Evolutionary conservation across 179 eudicot genomes (phyloP), one percentile per base, ranked within the genome.

Genomic region (Silene vulgaris): DNA sequence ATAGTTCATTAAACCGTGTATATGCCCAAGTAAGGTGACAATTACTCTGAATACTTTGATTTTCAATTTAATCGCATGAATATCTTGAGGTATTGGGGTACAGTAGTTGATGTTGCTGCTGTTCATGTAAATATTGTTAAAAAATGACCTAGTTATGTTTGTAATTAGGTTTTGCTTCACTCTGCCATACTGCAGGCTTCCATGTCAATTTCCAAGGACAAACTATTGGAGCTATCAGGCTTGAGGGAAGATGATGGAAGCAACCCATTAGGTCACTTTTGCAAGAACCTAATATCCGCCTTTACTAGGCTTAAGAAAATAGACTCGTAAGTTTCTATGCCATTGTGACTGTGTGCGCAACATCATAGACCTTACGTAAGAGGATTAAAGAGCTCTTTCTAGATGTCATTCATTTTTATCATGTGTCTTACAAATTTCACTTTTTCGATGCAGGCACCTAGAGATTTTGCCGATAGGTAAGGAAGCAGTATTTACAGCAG

Each of bases 401-500:
- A 30, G 3, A 13, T 30, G 17, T n/a, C n/a, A n/a, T n/a, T n/a
- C n/a, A n/a, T n/a, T n/a, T n/a, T n/a, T n/a, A n/a, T n/a, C n/a
- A n/a, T n/a, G n/a, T n/a, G 13, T 21, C 37, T 63, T 63, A 63
- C 16, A 1, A 17, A 9, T 19, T 0, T 14, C 11, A 69, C 3
- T 19, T 29, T 16, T 16, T 19, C 32, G 78, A 75, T 80, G 84
- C 89, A 95, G 99, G 91, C 62, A 74, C 43, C 61, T 84, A 73
- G 87, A 79, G 81, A 82, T 92, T 63, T 74, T 86, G 76, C 81
- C 89, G 61, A 77, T 88, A 52, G 89, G 88, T 23, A 88, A 86
- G 87, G 95, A 87, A 85, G 97, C 97, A 29, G 37, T 95, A 66
- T 88, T 92, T 80, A 89, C 95, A 63, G 99, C 99, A 35, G 88